A percentile compares a stretch with the other conserved stretches of the same genome.
These are phyloP conservation scores for Coccomyxa sp. DNA, from an alignment of 139 green algal species.

Conservation along the genomic window DNA sequence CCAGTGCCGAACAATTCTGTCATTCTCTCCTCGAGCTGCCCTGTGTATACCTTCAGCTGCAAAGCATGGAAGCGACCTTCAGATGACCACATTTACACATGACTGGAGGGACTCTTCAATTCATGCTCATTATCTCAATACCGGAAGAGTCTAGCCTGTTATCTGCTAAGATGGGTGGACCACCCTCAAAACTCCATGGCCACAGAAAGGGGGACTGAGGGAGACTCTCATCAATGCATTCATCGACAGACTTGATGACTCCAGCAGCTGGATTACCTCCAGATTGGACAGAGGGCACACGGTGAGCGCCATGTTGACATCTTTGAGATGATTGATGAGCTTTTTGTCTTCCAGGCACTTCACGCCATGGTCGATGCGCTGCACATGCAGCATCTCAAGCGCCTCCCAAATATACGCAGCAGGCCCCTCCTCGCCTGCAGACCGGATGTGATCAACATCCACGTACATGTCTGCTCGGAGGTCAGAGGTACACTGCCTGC, in stretches of 20 bases:
- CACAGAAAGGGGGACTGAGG: too few relatives aligned
- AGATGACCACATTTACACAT: not conserved
- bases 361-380: slow-evolving; percentile 68
- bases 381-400: slow-evolving; percentile 28
- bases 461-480: not conserved
- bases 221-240: not conserved
- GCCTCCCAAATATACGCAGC: slow-evolving; percentile 50
- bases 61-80: not conserved
- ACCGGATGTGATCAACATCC: not conserved
- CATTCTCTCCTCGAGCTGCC: slow-evolving; percentile 24
- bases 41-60: slow-evolving; percentile 45
- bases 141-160: too few relatives aligned
- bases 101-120: not conserved
- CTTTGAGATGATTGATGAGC: slow-evolving; percentile 40
- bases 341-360: slow-evolving; percentile 49
- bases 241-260: not conserved
- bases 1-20: slow-evolving; percentile 16
- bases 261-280: not conserved
- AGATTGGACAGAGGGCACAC: slow-evolving; percentile 72
- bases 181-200: too few relatives aligned
- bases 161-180: too few relatives aligned
- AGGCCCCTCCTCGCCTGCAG: slow-evolving; percentile 48
- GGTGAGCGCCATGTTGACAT: slow-evolving; percentile 41
- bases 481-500: too few relatives aligned
- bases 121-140: too few relatives aligned